Percentiles rank a stretch among this genome's conserved stretches.
Evolutionary conservation across 495 filamentous ascomycete species (phyloP).

Genomic region (Penicillium simplicissimum): DNA sequence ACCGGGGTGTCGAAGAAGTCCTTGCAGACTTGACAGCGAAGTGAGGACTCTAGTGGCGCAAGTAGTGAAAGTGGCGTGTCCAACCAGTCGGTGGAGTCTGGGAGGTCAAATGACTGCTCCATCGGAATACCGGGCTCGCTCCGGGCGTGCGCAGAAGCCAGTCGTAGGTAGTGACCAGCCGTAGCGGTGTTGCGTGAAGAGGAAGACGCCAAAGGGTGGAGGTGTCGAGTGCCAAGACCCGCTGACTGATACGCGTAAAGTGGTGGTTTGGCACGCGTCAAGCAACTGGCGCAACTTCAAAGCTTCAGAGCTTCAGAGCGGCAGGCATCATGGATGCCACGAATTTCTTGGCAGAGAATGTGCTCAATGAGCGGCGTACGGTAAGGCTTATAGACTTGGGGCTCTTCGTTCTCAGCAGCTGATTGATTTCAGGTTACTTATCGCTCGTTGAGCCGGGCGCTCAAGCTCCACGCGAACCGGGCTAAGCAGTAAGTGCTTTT

Average conservation of each 20-base stretch:
- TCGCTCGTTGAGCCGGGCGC: constrained; percentile 71
- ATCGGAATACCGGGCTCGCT: constrained; percentile 23
- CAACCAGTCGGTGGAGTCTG: constrained; percentile 94
- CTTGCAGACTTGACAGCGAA: constrained; percentile 97
- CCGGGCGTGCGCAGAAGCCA: background rate
- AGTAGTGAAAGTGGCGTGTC: constrained; percentile 72
- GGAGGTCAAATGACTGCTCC: constrained; percentile 59
- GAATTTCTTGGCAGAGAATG: constrained; percentile 69
- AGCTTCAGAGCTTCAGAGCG: constrained; percentile 11
- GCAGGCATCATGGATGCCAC: constrained; percentile 53
- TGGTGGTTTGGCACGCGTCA: constrained; percentile 48
- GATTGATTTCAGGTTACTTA: constrained; percentile 70
- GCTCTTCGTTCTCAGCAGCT: background rate
- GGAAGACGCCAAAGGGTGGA: constrained; percentile 19
- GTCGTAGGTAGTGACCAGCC: background rate
- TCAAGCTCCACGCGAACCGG: constrained; percentile 77
- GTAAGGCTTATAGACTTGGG: constrained; percentile 49
- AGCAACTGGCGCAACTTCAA: constrained; percentile 13
- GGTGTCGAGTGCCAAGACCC: constrained; percentile 40
- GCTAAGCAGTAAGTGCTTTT: constrained; percentile 71
- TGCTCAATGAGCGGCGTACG: constrained; percentile 74
- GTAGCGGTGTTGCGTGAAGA: background rate
- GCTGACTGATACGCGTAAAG: constrained; percentile 56
- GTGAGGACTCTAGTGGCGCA: constrained; percentile 74
- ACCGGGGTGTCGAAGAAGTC: constrained; percentile 94